Percentiles rank a stretch among this genome's conserved stretches.
Conservation (phyloP, 306 rosid species). For the Biancaea sappan region DNA sequence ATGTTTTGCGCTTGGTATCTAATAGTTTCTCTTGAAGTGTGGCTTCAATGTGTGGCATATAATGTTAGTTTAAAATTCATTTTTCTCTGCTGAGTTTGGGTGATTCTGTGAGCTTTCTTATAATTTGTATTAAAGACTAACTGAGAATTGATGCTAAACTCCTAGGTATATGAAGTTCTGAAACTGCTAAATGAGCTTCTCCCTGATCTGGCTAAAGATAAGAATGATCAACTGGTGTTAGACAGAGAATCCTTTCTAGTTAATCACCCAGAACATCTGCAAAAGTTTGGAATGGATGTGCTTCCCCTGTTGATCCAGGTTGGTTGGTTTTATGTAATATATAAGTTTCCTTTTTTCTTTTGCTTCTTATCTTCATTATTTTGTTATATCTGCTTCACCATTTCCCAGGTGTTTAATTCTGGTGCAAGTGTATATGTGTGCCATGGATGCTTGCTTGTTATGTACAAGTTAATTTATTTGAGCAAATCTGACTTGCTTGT, state of each 20-base stretch:
- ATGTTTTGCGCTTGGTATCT: neutral
- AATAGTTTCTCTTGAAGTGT: neutral
- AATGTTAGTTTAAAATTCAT: neutral
- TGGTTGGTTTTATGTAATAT: constrained; percentile 35
- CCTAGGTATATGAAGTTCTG: constrained; percentile 82
- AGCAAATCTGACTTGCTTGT: constrained; percentile 77
- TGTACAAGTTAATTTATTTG: constrained; percentile 75
- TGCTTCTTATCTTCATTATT: constrained; percentile 1
- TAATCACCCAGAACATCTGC: constrained; percentile 62
- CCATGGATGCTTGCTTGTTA: constrained; percentile 77
- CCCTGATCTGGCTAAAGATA: constrained; percentile 63
- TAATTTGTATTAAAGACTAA: neutral
- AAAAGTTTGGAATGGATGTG: constrained; percentile 73
- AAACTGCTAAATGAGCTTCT: constrained; percentile 88
- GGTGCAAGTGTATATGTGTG: constrained; percentile 89
- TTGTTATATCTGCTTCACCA: constrained; percentile 33
- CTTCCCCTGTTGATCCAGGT: constrained; percentile 93
- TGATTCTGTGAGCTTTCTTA: constrained; percentile 12
- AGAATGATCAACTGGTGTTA: constrained; percentile 48
- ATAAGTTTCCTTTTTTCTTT: constrained; percentile 5
- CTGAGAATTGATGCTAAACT: neutral
- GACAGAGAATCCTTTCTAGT: constrained; percentile 69
- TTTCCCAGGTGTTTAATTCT: constrained; percentile 79
- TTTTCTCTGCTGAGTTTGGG: neutral
- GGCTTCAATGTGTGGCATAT: neutral